Percentiles rank a stretch among this genome's conserved stretches.
Conservation (phyloP, 169 alveolate species). For the Condylostoma magnum region DNA sequence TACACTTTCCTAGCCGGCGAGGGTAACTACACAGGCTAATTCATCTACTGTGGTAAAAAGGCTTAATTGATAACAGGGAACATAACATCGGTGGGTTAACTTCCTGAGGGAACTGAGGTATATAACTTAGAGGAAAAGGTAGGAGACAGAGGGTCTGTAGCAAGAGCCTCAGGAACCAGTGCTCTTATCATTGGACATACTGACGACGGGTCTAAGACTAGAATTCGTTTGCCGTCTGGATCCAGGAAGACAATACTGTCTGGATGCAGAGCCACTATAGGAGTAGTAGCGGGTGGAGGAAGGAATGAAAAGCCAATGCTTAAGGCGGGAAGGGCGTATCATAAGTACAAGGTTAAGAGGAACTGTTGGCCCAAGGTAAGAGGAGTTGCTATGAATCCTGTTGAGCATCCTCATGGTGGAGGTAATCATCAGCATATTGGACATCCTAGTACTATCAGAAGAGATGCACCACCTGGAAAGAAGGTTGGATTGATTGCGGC, state of each 20-base stretch:
- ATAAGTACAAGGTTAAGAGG: conserved; percentile 97
- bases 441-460: conserved; percentile 97
- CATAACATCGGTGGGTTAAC: conserved; percentile 94
- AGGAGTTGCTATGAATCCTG: conserved; percentile 99
- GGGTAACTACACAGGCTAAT: conserved; percentile 99
- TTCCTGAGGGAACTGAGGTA: conserved; percentile 99
- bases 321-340: conserved; percentile 98
- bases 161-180: conserved; percentile 97
- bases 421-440: conserved; percentile 99
- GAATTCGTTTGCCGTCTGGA: conserved; percentile 98
- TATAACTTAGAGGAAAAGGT: conserved; percentile 95
- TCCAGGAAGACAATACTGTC: conserved; percentile 92
- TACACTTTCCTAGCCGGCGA: conserved; percentile 98
- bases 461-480: conserved; percentile 98
- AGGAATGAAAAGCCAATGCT: conserved; percentile 98
- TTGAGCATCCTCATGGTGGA: conserved; percentile 99
- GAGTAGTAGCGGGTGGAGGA: conserved; percentile 99
- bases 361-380: conserved; percentile 99
- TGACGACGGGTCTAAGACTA: conserved; percentile 96
- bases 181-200: conserved; percentile 94
- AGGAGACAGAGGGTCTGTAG: conserved; percentile 98
- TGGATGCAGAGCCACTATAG: conserved; percentile 95
- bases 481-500: conserved; percentile 99
- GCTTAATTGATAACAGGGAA: conserved; percentile 97
- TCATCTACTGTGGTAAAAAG: conserved; percentile 96